Evolutionary conservation across 2,329 filamentous ascomycete genomes (phyloP), one percentile per base, ranked within the genome.

Genomic region (Cryphonectria radicalis): DNA sequence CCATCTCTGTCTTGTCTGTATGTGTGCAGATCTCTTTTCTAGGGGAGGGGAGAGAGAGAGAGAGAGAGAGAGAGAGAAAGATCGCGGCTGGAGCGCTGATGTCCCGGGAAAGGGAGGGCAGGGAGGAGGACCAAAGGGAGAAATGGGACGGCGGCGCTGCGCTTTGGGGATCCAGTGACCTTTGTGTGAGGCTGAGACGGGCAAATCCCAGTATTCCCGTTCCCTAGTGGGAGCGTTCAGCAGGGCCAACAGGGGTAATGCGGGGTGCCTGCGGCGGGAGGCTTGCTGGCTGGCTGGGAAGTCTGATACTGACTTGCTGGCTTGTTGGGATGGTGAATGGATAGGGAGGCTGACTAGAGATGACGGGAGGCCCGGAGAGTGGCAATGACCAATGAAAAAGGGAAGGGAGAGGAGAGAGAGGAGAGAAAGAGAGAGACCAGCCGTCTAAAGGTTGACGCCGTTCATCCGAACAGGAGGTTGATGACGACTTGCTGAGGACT

Each of bases 181-280:
- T 75, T 74, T 72, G 62, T 73, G 75, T 77, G 76, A 79, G 76
- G 77, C 77, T 77, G 77, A 78, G 77, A 73, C 74, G 75, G 74
- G 60, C 28, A 69, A 73, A 70, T 68, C 55, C 59, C 63, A 59
- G 55, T 59, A 32, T 59, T 32, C 55, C 55, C 55, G 55, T 59
- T 19, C 25, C 53, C 11, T 32, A 32, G 55, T 35, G 55, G 55
- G 28, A 59, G 28, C 14, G 63, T 69, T 66, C 63, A 68, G 71
- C 70, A 70, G 67, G 62, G 66, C 50, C 55, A 55, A 73, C 71
- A 76, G 77, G 78, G 77, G 76, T 74, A 75, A 73, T 78, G 77
- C 77, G 77, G 77, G 77, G 75, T 73, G 74, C 74, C 67, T 68
- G 75, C 75, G 72, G 73, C 71, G 70, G 74, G 75, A 75, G 73